Evolutionary conservation across 2,329 filamentous ascomycete species (phyloP), one percentile per base, ranked within the genome.

Genomic region (Colletotrichum sansevieriae): DNA sequence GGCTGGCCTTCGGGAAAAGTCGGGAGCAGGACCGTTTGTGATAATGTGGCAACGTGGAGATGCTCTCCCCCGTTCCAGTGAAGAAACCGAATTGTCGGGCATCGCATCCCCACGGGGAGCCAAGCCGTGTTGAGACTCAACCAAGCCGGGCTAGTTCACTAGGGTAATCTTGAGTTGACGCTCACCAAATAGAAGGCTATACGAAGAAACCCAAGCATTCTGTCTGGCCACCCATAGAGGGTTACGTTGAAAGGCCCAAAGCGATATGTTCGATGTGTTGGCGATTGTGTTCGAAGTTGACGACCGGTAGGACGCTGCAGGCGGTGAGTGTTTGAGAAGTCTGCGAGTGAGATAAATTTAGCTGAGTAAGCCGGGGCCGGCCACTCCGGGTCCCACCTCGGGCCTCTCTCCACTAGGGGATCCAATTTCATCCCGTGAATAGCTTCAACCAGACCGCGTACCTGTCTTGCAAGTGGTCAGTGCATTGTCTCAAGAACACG

Each of bases 341-440:
- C 41, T 64, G 44, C 22, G 52, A 64, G 20, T 49, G 54, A 11
- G 49, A 52, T 35, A 55, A 41, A 55, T 25, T 22, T 33, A 59
- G 60, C 65, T 64, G 60, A 68, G 44, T 68, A 60, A 68, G 56
- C 18, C 57, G 39, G 39, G 47, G 11, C 22, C 22, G 22, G 22
- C 9, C 20, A 44, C 39, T 22, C 46, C 20, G 55, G 20, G 63
- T 18, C 51, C 59, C 59, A 63, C 35, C n/a, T 39, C 35, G 43
- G 41, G 18, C 12, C 22, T 47, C 33, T 51, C 43, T 41, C 47
- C 39, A 39, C 18, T 11, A 37, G 22, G 49, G 15, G n/a, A 15
- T 29, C 25, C 25, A 33, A 20, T n/a, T 18, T 15, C 5, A 8
- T 4, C 44, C 61, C 47, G 65, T 41, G 65, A 65, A 68, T 60